A percentile compares a stretch with the other conserved stretches of the same genome.
phyloP scores from a whole-genome alignment of 805 yeast species.

The Candida dendrica region DNA sequence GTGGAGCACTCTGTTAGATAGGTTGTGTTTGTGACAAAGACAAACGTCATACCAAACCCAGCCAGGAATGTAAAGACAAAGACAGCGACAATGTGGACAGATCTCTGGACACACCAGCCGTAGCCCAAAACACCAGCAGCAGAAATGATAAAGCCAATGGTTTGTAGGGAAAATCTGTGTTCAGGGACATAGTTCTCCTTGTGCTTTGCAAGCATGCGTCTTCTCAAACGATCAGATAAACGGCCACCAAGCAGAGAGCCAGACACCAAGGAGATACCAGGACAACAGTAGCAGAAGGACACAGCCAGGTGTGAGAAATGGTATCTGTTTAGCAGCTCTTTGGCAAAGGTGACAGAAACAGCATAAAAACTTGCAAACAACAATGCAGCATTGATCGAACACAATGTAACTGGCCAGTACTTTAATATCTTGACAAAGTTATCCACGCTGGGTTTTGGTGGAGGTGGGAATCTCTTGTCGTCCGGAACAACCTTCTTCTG shows the following conservation, averaged over 20 bases:
- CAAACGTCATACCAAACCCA: conserved; percentile 52
- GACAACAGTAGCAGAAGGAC: conserved; percentile 44
- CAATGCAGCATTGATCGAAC: conserved; percentile 40
- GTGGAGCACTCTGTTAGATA: conserved; percentile 44
- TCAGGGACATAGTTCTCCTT: conserved; percentile 36
- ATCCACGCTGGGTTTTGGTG: conserved; percentile 36
- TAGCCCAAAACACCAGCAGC: conserved; percentile 40
- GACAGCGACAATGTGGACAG: conserved; percentile 30
- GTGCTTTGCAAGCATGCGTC: conserved; percentile 21
- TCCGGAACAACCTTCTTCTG: conserved; percentile 18
- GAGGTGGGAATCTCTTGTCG: conserved; percentile 29
- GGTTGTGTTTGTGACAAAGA: conserved; percentile 45
- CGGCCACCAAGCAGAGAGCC: conserved; percentile 47
- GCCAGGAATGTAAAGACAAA: conserved; percentile 37
- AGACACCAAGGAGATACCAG: conserved; percentile 39
- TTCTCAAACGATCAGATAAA: conserved; percentile 33
- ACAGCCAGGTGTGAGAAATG: conserved; percentile 26
- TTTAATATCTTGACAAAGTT: conserved; percentile 30
- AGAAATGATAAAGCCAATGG: conserved; percentile 35
- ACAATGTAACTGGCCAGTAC: conserved; percentile 36
- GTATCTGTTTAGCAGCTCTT: conserved; percentile 31
- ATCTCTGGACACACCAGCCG: conserved; percentile 43
- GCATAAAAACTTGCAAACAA: conserved; percentile 51
- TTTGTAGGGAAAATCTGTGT: conserved; percentile 35
- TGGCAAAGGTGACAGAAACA: conserved; percentile 42